Percentiles rank a stretch among this genome's conserved stretches.
These are phyloP conservation scores for Scheffersomyces illinoinensis DNA, from an alignment of 1,139 yeast species.

Conservation along the genomic window DNA sequence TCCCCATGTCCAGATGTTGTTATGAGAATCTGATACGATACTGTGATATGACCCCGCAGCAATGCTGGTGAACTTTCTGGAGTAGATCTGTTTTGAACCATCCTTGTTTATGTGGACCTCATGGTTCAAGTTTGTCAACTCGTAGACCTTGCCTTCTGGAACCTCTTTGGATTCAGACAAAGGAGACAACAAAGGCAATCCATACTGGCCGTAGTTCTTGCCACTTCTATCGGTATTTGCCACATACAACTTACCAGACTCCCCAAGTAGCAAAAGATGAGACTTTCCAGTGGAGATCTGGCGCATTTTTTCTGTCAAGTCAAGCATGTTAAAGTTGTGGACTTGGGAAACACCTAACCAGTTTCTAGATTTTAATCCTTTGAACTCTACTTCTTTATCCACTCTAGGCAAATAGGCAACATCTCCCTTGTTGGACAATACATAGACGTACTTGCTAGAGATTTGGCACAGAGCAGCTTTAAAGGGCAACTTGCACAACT, in stretches of 20 bases:
- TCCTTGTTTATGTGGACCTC: constrained; percentile 24
- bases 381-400: constrained; percentile 17
- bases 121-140: constrained; percentile 38
- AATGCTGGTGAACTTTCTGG: constrained; percentile 54
- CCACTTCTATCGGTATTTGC: constrained; percentile 48
- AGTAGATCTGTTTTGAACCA: constrained; percentile 25
- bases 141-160: constrained; percentile 31
- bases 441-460: constrained; percentile 60
- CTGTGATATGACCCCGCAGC: constrained; percentile 79
- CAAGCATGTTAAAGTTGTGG: constrained; percentile 11
- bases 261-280: constrained; percentile 65
- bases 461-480: constrained; percentile 52
- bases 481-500: constrained; percentile 34
- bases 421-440: constrained; percentile 54
- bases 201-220: constrained; percentile 76
- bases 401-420: constrained; percentile 50
- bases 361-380: constrained; percentile 18
- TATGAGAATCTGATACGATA: constrained; percentile 61
- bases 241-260: constrained; percentile 64
- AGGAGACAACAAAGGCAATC: constrained; percentile 72
- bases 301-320: constrained; percentile 40
- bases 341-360: constrained; percentile 23
- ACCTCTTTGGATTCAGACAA: constrained; percentile 26
- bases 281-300: constrained; percentile 61
- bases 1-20: constrained; percentile 82